Evolutionary conservation across 306 rosid species (phyloP), one percentile per base, ranked within the genome.

Genomic region (Lathyrus sativus): DNA sequence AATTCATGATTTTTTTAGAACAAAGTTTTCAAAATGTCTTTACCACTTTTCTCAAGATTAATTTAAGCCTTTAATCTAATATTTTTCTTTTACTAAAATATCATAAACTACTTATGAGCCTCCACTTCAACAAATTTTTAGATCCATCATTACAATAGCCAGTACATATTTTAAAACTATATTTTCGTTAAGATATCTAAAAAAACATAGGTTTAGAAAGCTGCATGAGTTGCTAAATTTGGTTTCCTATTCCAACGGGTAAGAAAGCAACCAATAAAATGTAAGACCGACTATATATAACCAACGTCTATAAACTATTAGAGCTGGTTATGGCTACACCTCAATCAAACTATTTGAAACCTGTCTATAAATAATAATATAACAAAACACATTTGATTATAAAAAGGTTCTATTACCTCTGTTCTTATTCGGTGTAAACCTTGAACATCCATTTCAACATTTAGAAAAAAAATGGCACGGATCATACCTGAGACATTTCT

Each of bases 301-400:
- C 22, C 9, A 74, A 17, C 33, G 45, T 17, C 22, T 11, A n/a
- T 35, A 18, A 76, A 26, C 13, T 57, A 11, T 15, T 28, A 6
- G n/a, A 24, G 44, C 29, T 55, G 18, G 0, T 51, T 17, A 57
- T 14, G 56, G 58, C 44, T 10, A n/a, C 59, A 17, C 39, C 38
- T 56, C 54, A 70, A 54, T 7, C 49, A 50, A 61, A 37, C 55
- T 49, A 4, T 38, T 38, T 18, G 28, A 39, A 49, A 68, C 58
- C 4, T 62, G 53, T 35, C 80, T 45, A 43, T 22, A 71, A 6
- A 71, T 15, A 76, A 55, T 13, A 62, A 61, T 38, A n/a, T 29
- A 41, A 3, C 29, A 26, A 26, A 54, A 35, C 11, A 11, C 13
- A 1, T 57, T 26, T 12, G 4, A 3, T 59, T 72, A 66, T 72